Base-by-base conservation (phyloP, 306 rosid genomes). In the Dalbergia oliveri region DNA sequence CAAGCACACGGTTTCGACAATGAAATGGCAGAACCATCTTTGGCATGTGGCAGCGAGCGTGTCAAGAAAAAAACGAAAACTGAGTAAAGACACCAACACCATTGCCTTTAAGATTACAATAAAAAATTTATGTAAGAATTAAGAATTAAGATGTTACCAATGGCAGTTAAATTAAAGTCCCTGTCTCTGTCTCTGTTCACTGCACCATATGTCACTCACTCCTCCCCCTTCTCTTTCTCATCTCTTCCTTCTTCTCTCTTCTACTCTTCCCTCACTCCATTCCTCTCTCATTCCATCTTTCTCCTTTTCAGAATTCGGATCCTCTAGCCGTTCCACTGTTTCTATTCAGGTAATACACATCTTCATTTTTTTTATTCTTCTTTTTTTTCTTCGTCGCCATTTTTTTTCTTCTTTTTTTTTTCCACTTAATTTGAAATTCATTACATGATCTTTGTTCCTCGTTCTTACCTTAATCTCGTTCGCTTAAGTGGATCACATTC, bases 91-190 rank as follows among this genome's bases (percentile, higher is more conserved):
- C 49, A 69, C 49, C 31, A 69, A 79, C 18, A 19, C 34, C 49
- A 71, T 9, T 11, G 14, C 72, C 56, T 21, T 44, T 0, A 57
- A 57, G 12, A 19, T 8, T 21, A 58, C 4, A 58, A 21, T 39
- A 21, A 58, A 41, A 21, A 19, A 11, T 60, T 72, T 33, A 63
- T 77, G 80, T 5, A 69, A 43, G 49, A 43, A 43, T 43, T 7
- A 69, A 37, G 50, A 8, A 3, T 8, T 8, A 45, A 68, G 64
- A 81, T 50, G 39, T 5, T 31, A 31, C 47, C 86, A 66, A 76
- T 70, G 79, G 81, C 86, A 78, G 84, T 85, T 85, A 77, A 74
- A 74, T 85, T 85, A 77, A 77, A 74, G 67, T 43, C 60, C 21
- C 51, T 76, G 31, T 26, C 31, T 66, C 47, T 73, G 65, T 72